Percentiles rank a stretch among this genome's conserved stretches.
These are phyloP conservation scores for Backusella westeae DNA, from an alignment of 192 early-diverging fungal species.

Conservation along the genomic window DNA sequence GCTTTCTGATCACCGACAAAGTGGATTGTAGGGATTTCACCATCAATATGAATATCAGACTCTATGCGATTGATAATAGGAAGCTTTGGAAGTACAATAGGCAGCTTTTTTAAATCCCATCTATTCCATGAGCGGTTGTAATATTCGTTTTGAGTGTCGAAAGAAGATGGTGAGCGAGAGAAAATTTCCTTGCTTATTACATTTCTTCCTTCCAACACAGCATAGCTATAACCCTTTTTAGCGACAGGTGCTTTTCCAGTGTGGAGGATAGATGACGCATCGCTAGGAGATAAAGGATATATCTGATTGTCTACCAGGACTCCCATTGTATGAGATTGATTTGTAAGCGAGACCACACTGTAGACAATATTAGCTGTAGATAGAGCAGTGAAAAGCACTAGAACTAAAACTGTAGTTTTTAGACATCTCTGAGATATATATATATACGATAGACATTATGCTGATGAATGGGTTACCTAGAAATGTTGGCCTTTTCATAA, in stretches of 20 bases:
- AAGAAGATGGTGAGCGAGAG: background rate
- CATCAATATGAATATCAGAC: background rate
- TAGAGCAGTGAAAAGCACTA: background rate
- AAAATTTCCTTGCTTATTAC: background rate
- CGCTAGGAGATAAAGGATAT: background rate
- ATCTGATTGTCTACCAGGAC: background rate
- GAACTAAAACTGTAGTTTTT: background rate
- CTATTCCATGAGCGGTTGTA: constrained; percentile 1
- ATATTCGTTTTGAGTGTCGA: background rate
- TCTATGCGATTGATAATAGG: background rate
- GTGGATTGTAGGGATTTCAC: background rate
- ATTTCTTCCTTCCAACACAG: background rate
- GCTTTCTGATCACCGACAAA: background rate
- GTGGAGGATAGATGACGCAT: background rate
- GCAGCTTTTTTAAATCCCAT: background rate
- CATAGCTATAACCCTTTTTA: background rate
- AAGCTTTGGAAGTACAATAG: background rate
- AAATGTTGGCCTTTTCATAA: background rate
- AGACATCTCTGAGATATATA: background rate
- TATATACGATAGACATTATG: background rate
- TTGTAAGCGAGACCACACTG: background rate
- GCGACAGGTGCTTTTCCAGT: background rate
- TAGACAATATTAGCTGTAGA: background rate
- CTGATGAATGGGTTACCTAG: background rate
- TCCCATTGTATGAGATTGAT: background rate